phyloP scores from a whole-genome alignment of 305 asterid species.

The Solanum hybrid region DNA sequence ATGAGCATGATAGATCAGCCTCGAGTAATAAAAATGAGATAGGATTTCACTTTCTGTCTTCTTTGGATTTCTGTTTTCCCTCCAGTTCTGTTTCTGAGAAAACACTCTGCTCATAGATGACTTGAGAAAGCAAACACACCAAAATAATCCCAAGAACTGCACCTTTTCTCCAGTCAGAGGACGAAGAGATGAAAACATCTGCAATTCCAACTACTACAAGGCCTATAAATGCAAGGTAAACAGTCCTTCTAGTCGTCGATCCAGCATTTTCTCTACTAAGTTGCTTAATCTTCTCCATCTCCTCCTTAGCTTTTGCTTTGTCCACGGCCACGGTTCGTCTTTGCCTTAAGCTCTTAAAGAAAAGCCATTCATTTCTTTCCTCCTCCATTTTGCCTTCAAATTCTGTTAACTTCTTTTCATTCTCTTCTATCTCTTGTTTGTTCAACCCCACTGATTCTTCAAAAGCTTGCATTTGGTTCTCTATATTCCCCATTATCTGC shows the following conservation, averaged over 20 bases:
- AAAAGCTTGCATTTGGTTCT: constrained; percentile 71
- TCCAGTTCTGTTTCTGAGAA: constrained; percentile 28
- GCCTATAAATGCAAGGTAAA: constrained; percentile 60
- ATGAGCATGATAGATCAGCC: constrained; percentile 59
- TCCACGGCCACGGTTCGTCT: constrained; percentile 38
- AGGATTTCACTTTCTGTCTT: constrained; percentile 22
- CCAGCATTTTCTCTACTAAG: constrained; percentile 38
- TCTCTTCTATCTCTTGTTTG: constrained; percentile 65
- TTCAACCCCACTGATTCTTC: constrained; percentile 69
- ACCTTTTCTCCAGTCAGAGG: constrained; percentile 53
- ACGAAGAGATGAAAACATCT: constrained; percentile 43
- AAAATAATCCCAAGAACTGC: constrained; percentile 64
- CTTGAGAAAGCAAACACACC: constrained; percentile 69
- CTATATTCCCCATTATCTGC: constrained; percentile 82
- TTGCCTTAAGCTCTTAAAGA: constrained; percentile 57
- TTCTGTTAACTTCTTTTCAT: constrained; percentile 48
- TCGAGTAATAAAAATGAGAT: constrained; percentile 35
- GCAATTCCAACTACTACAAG: constrained; percentile 52
- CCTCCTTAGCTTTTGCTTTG: constrained; percentile 52
- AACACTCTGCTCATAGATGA: constrained; percentile 62
- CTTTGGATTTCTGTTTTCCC: constrained; percentile 27
- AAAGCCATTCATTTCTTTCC: constrained; percentile 71
- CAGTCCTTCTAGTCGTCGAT: constrained; percentile 46
- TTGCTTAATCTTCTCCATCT: constrained; percentile 48
- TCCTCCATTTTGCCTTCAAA: constrained; percentile 55